phyloP scores from a whole-genome alignment of 2,329 filamentous ascomycete genomes.

The Xylariaceae sp. region DNA sequence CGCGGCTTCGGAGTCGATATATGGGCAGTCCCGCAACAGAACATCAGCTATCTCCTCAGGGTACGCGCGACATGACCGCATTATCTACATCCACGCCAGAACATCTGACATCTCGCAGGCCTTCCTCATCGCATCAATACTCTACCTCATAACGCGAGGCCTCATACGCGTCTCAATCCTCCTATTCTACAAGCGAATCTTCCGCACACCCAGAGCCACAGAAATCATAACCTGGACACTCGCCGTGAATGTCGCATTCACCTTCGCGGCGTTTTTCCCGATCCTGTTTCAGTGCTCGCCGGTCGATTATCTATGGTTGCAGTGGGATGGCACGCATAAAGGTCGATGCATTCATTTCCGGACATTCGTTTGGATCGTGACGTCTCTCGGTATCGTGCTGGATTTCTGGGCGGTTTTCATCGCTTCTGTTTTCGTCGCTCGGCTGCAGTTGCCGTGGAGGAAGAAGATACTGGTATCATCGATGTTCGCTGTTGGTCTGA shows the following conservation, averaged over 20 bases:
- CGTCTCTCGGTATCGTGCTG: not conserved
- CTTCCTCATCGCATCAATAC: not conserved
- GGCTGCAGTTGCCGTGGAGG: constrained; percentile 2
- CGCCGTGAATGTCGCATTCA: not conserved
- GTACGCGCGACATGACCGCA: too few relatives aligned
- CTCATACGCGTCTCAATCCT: constrained; percentile 11
- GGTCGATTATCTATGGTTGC: constrained; percentile 6
- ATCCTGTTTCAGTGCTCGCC: constrained; percentile 10
- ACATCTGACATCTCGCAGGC: too few relatives aligned
- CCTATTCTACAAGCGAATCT: constrained; percentile 12
- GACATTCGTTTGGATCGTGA: not conserved
- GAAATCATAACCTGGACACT: constrained; percentile 4
- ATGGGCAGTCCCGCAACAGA: constrained; percentile 10
- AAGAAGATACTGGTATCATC: constrained; percentile 7
- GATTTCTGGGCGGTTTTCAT: constrained; percentile 9
- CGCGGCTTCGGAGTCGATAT: constrained; percentile 6
- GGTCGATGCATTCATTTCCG: constrained; percentile 4
- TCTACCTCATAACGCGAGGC: not conserved
- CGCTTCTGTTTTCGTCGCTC: not conserved
- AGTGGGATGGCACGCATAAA: constrained; percentile 4
- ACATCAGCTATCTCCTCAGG: constrained; percentile 4
- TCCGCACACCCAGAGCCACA: not conserved
- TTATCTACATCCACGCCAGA: too few relatives aligned
- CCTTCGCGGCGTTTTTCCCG: not conserved
- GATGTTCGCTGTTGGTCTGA: constrained; percentile 10